Evolutionary conservation across 192 early-diverging fungal genomes (phyloP), one percentile per base, ranked within the genome.

Genomic region (Globomyces pollinis-pini): DNA sequence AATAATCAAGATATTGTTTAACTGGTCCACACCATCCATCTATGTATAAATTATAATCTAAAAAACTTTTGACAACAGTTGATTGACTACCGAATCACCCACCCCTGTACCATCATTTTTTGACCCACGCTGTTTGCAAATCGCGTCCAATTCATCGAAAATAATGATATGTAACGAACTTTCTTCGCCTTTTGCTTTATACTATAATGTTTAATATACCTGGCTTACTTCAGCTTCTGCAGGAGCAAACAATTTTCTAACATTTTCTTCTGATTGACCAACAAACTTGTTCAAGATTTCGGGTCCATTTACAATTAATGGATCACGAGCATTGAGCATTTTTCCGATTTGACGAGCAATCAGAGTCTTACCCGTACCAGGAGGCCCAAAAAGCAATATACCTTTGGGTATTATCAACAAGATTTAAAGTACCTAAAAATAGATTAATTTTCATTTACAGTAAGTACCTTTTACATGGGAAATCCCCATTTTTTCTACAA

Each of bases 301-400:
- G 1, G 94, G 95, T 11, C 95, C 95, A 70, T 91, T 95, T 21
- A 98, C 93, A 60, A 98, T 91, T 55, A 88, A 80, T 30, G 94
- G 94, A 43, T 98, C 96, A 23, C 79, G 79, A 2, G 89, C 86
- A 64, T 96, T 96, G 54, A 98, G 80, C 96, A 98, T 96, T 62
- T 96, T 96, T 18, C 94, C 96, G 55, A 98, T 98, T 72, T 98
- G 94, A 8, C 96, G 85, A 6, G 95, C 95, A 85, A 98, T 93
- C 47, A 96, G 72, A 16, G 95, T 98, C 67, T 98, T 98, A 38
- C 95, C 95, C 0, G 95, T 98, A 53, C 95, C 94, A 0, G 95
- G 93, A 32, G 95, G 93, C 16, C 94, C 93, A 69, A 87, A 90
- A 15, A 74, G 58, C 12, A 74, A 44, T 29, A 74, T 45, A 54